phyloP scores from a whole-genome alignment of 208 protist species.

The Lotmaria passim region DNA sequence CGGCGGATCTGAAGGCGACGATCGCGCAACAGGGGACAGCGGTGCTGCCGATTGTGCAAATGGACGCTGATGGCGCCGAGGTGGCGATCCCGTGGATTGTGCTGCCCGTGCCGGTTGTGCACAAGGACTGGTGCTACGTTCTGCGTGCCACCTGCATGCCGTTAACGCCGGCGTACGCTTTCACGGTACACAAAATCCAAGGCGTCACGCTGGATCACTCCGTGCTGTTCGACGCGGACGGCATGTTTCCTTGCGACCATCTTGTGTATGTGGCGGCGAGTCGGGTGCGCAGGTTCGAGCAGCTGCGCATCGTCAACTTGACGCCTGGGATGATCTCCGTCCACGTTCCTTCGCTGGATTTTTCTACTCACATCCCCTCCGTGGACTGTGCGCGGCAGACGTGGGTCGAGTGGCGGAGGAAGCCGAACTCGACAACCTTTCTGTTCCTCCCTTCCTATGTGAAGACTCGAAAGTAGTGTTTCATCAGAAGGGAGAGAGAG shows the following conservation, averaged over 20 bases:
- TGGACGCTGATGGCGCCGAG: conserved; percentile 61
- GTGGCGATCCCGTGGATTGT: conserved; percentile 83
- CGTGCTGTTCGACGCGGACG: conserved; percentile 75
- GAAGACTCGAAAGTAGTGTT: no score
- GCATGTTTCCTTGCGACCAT: conserved; percentile 85
- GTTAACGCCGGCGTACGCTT: conserved; percentile 86
- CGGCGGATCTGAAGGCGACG: conserved; percentile 34
- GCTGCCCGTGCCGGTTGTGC: conserved; percentile 35
- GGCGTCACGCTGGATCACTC: conserved; percentile 77
- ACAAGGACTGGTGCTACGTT: conserved; percentile 44
- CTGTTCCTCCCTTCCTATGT: conserved; percentile 14
- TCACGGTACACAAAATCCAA: conserved; percentile 92
- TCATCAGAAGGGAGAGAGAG: no score
- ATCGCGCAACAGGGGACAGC: not conserved
- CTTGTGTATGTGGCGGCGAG: conserved; percentile 90
- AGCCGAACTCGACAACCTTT: not conserved
- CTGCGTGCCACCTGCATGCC: conserved; percentile 66
- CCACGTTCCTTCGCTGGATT: conserved; percentile 62
- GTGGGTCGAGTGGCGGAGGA: conserved; percentile 41
- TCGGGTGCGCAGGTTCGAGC: conserved; percentile 73
- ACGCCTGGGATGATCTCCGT: conserved; percentile 74
- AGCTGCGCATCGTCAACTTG: conserved; percentile 80
- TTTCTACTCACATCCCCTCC: conserved; percentile 43
- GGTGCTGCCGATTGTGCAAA: conserved; percentile 74
- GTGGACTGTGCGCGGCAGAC: conserved; percentile 23